phyloP scores from a whole-genome alignment of 2,329 filamentous ascomycete species.

The Aphanocladium album region DNA sequence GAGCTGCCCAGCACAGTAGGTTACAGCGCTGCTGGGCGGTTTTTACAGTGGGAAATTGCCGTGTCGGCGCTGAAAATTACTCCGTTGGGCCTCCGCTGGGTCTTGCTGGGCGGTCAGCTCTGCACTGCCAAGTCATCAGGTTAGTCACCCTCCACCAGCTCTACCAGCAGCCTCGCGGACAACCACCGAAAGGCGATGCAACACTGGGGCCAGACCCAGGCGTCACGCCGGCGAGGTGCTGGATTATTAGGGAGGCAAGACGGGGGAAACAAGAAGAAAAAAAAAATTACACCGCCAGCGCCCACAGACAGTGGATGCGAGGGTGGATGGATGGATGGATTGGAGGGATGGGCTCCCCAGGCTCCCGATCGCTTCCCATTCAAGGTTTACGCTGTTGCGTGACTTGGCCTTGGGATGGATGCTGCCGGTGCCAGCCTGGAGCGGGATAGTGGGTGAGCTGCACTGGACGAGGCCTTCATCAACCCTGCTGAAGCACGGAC shows the following conservation, averaged over 20 bases:
- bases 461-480: neutral
- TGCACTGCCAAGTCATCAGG: neutral
- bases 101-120: neutral
- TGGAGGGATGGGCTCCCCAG: neutral
- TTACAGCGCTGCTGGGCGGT: neutral
- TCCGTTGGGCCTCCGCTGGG: too few species aligned
- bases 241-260: neutral
- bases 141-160: neutral
- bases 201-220: neutral
- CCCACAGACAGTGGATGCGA: neutral
- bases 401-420: neutral
- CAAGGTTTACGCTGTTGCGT: neutral
- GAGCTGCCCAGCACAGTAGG: neutral
- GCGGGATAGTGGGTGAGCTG: neutral
- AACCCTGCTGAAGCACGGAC: neutral
- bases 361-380: conserved; percentile 3
- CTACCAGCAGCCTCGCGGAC: neutral
- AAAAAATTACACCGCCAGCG: neutral
- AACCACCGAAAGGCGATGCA: neutral
- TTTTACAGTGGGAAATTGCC: neutral
- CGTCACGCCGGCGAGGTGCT: neutral
- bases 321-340: neutral
- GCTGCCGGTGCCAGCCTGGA: neutral
- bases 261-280: neutral
- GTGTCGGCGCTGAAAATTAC: neutral